Evolutionary conservation across 1,284 basidiomycete genomes (phyloP).

Genomic region (Volvariella volvacea): DNA sequence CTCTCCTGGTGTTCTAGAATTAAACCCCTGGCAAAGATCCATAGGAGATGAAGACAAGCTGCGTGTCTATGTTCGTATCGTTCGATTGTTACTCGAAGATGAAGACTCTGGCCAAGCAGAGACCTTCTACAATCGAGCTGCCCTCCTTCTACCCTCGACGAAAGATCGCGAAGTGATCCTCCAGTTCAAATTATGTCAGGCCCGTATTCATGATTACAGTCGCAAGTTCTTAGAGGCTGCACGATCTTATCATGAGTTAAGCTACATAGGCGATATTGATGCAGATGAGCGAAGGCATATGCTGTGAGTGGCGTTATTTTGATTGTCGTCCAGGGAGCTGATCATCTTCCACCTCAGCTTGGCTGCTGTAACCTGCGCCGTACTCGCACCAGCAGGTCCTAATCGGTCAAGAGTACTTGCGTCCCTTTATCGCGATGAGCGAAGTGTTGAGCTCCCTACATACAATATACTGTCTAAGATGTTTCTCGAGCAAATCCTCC

Average conservation of each 20-base stretch:
- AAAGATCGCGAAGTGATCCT: conserved; percentile 73
- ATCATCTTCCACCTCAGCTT: conserved; percentile 40
- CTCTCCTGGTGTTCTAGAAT: not conserved
- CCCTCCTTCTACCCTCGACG: conserved; percentile 76
- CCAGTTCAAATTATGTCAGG: conserved; percentile 85
- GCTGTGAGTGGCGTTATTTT: conserved; percentile 53
- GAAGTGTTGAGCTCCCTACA: conserved; percentile 72
- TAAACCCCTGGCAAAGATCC: conserved; percentile 32
- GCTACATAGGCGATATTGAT: conserved; percentile 81
- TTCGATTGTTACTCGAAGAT: conserved; percentile 92
- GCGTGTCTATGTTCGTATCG: conserved; percentile 87
- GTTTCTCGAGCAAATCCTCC: conserved; percentile 95
- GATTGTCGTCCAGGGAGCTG: not conserved
- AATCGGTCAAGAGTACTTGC: conserved; percentile 90
- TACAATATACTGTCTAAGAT: conserved; percentile 93
- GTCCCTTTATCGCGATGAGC: conserved; percentile 90
- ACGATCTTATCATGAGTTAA: conserved; percentile 89
- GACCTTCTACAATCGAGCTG: conserved; percentile 95
- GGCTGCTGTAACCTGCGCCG: conserved; percentile 91
- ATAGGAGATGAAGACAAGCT: conserved; percentile 84
- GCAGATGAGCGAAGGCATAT: conserved; percentile 85
- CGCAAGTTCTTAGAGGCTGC: conserved; percentile 96
- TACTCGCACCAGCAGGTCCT: conserved; percentile 96
- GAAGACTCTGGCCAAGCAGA: conserved; percentile 93
- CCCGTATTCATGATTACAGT: conserved; percentile 87